Evolutionary conservation across 2,329 filamentous ascomycete species (phyloP).

Genomic region (Cadophora sp.): DNA sequence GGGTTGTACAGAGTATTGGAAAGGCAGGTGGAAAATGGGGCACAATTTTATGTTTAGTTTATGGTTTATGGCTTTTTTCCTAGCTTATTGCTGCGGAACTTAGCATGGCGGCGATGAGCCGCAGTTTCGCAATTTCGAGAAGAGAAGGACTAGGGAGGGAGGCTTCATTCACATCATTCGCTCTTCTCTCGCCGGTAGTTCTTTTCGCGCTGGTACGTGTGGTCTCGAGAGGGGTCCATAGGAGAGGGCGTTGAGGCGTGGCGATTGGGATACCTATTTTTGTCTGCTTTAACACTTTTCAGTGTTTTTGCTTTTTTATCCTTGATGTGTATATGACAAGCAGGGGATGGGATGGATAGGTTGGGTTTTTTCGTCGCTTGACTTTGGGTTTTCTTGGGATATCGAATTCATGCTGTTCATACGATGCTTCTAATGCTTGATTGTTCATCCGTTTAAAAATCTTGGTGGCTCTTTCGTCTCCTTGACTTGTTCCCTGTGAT

Average conservation of each 20-base stretch:
- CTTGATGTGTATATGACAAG: conserved; percentile 22
- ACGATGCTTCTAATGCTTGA: conserved; percentile 13
- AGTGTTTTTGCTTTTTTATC: conserved; percentile 5
- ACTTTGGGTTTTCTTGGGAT: conserved; percentile 19
- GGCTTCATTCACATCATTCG: conserved; percentile 34
- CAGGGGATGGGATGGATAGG: background rate
- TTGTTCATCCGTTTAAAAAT: background rate
- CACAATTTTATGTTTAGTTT: conserved; percentile 15
- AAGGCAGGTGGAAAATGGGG: conserved; percentile 14
- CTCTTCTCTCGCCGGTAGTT: conserved; percentile 35
- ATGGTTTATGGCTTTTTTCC: conserved; percentile 20
- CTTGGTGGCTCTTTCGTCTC: background rate
- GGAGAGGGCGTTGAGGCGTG: conserved; percentile 43
- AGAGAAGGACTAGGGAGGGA: background rate
- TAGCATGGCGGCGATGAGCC: conserved; percentile 17
- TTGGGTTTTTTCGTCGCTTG: conserved; percentile 16
- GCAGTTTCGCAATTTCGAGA: background rate
- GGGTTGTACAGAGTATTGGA: conserved; percentile 24
- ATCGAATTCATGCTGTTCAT: conserved; percentile 27
- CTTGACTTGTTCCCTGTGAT: too few species aligned
- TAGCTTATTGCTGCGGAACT: conserved; percentile 24
- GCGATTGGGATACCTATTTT: conserved; percentile 38
- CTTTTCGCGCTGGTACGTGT: conserved; percentile 42
- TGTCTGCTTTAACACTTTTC: conserved; percentile 22
- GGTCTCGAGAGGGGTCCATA: conserved; percentile 38